A percentile compares a stretch with the other conserved stretches of the same genome.
Evolutionary conservation across 78 protist species (phyloP).

Genomic region (Dictyostelium purpureum): DNA sequence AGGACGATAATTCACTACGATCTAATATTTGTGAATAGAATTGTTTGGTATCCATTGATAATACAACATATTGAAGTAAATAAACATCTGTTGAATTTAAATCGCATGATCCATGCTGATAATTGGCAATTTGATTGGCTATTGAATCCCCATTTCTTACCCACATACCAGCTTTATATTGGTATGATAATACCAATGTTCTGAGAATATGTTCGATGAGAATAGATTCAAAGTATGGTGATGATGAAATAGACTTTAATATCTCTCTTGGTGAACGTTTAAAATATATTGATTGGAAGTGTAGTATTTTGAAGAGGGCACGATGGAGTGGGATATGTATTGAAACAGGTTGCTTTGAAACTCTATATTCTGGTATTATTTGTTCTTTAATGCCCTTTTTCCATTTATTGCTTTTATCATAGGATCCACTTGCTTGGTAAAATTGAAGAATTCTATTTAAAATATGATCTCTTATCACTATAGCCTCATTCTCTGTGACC

Average conservation of each 20-base stretch:
- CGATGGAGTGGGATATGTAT: conserved; percentile 50
- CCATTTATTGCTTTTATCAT: background rate
- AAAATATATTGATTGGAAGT: background rate
- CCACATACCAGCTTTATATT: background rate
- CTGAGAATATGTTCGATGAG: conserved; percentile 7
- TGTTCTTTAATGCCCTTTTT: conserved; percentile 9
- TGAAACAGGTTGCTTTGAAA: conserved; percentile 28
- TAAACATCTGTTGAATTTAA: background rate
- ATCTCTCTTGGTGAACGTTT: background rate
- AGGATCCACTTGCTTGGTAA: background rate
- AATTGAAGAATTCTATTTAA: background rate
- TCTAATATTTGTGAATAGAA: conserved; percentile 42
- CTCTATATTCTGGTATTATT: conserved; percentile 11
- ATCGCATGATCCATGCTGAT: background rate
- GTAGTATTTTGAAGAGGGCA: background rate
- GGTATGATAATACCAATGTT: background rate
- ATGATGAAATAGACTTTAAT: background rate
- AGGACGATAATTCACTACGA: conserved; percentile 24
- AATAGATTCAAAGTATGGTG: background rate
- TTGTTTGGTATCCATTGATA: background rate
- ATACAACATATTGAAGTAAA: background rate
- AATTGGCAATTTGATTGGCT: background rate
- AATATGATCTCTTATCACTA: background rate
- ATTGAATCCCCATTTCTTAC: conserved; percentile 28
- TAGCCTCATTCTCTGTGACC: background rate